phyloP scores from a whole-genome alignment of 2,329 filamentous ascomycete species.

The Colletotrichum orchidophilum region DNA sequence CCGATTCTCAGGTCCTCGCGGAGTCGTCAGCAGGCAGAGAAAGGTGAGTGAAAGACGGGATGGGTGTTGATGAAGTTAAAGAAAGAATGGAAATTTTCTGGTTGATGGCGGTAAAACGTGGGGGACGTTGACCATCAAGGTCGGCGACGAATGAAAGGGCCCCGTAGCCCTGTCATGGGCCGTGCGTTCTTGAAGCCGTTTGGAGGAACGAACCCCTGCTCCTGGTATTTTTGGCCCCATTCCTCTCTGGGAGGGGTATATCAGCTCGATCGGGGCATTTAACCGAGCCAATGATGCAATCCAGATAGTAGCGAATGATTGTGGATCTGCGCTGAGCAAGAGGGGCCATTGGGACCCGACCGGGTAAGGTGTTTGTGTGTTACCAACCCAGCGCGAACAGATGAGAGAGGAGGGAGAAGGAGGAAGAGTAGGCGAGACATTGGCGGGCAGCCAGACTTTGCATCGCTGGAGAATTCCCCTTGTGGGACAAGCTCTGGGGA shows the following conservation, averaged over 20 bases:
- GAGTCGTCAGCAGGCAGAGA: too few relatives aligned
- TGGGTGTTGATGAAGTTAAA: background rate
- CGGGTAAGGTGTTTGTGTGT: background rate
- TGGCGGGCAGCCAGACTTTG: background rate
- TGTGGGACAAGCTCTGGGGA: background rate
- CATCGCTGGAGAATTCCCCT: constrained; percentile 3
- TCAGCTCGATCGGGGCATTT: background rate
- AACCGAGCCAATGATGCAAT: constrained; percentile 26
- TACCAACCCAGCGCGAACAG: too few relatives aligned
- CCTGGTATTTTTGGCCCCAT: background rate
- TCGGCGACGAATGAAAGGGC: constrained; percentile 23
- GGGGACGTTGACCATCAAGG: background rate
- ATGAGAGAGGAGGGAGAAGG: too few relatives aligned
- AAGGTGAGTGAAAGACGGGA: background rate
- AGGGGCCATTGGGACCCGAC: background rate
- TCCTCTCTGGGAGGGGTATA: background rate
- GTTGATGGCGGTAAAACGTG: background rate
- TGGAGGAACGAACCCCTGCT: background rate
- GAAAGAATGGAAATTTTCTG: background rate
- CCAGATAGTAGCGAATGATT: background rate
- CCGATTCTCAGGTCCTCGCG: background rate
- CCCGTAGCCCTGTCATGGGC: background rate
- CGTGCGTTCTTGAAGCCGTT: constrained; percentile 2
- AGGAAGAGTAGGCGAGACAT: too few relatives aligned
- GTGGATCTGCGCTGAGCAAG: background rate